Evolutionary conservation across 2,329 filamentous ascomycete species (phyloP), one percentile per base, ranked within the genome.

Genomic region (Diaporthe amygdali): DNA sequence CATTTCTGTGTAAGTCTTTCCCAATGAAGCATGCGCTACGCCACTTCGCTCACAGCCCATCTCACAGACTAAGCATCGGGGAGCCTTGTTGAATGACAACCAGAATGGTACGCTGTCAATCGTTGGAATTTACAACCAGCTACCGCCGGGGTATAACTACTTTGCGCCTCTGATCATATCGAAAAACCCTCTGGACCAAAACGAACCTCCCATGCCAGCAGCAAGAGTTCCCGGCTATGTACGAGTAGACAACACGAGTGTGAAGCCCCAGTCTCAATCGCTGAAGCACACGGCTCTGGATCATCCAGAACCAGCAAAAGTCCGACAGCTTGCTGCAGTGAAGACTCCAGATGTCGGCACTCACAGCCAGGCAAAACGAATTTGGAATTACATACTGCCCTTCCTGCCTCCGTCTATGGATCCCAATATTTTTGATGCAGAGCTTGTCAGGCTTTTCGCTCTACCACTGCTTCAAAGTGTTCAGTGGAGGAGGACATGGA

Each of bases 1-100:
- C 77, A 78, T 37, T 78, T 78, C 17, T 27, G 12, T 54, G 66
- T 69, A 63, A 46, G 63, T 69, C 14, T 6, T 22, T 2, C 32
- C 22, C 32, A 37, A 3, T 25, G 20, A 49, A 49, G 2, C 30
- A 49, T 20, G 6, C 20, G n/a, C 15, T 25, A 25, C 44, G 25
- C 39, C 2, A 30, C 30, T 14, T 20, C 25, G 27, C 51, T 67
- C 25, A 67, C 30, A 32, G 15, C 30, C 14, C 20, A 47, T 34
- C 27, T 6, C 15, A 30, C 27, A 73, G 72, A n/a, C 27, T 17
- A 49, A 54, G 10, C 73, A 74, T 49, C 34, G 55, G n/a, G 71
- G 63, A 17, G 15, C 9, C 5, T n/a, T 73, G 10, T 63, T 71
- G 22, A 74, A 71, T 39, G 73, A 74, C 54, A 74, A 74, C 47